A percentile compares a stretch with the other conserved stretches of the same genome.
Evolutionary conservation across 2,329 filamentous ascomycete species (phyloP).

Genomic region (Monosporascus sp.): DNA sequence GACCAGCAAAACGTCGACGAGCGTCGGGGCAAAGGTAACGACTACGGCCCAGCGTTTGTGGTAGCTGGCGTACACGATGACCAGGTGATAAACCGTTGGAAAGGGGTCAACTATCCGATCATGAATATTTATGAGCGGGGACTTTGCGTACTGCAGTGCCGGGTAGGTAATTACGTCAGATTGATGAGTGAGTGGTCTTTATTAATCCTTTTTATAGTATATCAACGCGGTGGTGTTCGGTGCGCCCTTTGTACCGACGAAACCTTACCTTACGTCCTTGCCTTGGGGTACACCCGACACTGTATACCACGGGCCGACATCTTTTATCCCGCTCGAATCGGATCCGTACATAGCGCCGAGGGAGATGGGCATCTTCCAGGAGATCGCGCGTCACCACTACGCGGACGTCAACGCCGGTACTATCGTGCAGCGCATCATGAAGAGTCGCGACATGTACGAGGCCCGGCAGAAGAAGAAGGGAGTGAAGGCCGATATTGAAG

Average conservation of each 20-base stretch:
- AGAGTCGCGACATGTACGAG: slow-evolving; percentile 81
- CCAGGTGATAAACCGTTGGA: slow-evolving; percentile 91
- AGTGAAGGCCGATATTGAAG: slow-evolving; percentile 75
- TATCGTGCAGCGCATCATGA: slow-evolving; percentile 87
- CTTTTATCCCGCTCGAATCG: slow-evolving; percentile 76
- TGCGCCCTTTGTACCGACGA: slow-evolving; percentile 81
- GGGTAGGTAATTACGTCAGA: slow-evolving; percentile 45
- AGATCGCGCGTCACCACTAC: slow-evolving; percentile 74
- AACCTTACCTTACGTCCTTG: slow-evolving; percentile 67
- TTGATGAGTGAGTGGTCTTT: slow-evolving; percentile 3
- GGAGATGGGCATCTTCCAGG: slow-evolving; percentile 74
- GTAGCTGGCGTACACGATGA: slow-evolving; percentile 93
- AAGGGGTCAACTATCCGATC: slow-evolving; percentile 96
- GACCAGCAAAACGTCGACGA: slow-evolving; percentile 56
- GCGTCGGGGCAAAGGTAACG: slow-evolving; percentile 59
- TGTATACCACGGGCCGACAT: slow-evolving; percentile 94
- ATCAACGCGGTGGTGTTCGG: slow-evolving; percentile 84
- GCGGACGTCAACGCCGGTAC: slow-evolving; percentile 85
- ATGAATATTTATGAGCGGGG: slow-evolving; percentile 99
- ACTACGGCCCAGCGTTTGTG: slow-evolving; percentile 81
- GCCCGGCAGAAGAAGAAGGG: slow-evolving; percentile 87
- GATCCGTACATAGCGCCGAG: slow-evolving; percentile 80
- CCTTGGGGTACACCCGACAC: slow-evolving; percentile 70
- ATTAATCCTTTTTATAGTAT: slow-evolving; percentile 50
- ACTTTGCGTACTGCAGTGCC: slow-evolving; percentile 91